Conservation (phyloP, 139 green algal species). For the Mychonastes homosphaera region DNA sequence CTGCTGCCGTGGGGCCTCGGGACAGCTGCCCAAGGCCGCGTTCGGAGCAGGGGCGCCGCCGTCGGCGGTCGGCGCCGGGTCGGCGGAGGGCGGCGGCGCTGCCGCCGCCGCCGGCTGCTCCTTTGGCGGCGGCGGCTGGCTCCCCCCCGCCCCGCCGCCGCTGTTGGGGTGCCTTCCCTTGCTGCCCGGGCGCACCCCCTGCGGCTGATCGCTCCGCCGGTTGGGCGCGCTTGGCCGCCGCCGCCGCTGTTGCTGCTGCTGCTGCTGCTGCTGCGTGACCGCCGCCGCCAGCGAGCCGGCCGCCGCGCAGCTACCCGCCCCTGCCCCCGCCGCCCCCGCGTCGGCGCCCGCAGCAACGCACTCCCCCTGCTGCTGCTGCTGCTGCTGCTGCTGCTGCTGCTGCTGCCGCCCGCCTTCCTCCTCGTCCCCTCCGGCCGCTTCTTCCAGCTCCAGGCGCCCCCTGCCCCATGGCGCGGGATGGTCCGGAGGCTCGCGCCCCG, state of each 20-base stretch:
- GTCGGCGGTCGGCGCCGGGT: no score
- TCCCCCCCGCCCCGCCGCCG: no score
- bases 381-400: constrained; percentile 13
- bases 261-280: background rate
- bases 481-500: no score
- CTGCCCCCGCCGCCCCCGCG: background rate
- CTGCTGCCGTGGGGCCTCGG: background rate
- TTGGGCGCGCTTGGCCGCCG: no score
- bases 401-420: background rate
- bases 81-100: no score
- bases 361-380: constrained; percentile 6
- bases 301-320: background rate
- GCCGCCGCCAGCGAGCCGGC: background rate
- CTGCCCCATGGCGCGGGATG: no score
- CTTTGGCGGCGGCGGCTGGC: no score
- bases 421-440: background rate
- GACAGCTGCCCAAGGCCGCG: no score
- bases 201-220: no score
- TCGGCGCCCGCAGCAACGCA: background rate
- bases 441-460: background rate
- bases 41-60: no score
- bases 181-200: background rate
- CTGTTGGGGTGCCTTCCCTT: background rate
- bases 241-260: background rate
- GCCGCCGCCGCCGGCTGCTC: no score